Percentiles rank a stretch among this genome's conserved stretches.
These are phyloP conservation scores for Podospora appendiculata DNA, from an alignment of 495 filamentous ascomycete genomes.

Conservation along the genomic window DNA sequence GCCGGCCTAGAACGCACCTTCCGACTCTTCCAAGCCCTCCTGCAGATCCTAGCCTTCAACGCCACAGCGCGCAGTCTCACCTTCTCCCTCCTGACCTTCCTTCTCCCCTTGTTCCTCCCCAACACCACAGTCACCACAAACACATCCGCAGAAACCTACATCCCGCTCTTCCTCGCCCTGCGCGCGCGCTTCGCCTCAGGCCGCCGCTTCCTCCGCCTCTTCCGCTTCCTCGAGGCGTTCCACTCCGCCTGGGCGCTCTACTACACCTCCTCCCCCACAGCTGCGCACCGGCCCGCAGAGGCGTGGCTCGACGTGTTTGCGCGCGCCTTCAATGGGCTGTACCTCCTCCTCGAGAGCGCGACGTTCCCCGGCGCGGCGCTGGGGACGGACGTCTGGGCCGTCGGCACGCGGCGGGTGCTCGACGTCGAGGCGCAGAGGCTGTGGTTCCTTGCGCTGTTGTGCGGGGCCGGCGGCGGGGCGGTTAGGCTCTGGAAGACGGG, in stretches of 20 bases:
- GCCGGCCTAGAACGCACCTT: conserved; percentile 56
- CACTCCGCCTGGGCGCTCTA: conserved; percentile 31
- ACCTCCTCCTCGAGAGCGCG: conserved; percentile 37
- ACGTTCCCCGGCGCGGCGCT: conserved; percentile 35
- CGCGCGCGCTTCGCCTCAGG: conserved; percentile 29
- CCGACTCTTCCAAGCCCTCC: conserved; percentile 49
- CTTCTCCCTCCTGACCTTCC: background rate
- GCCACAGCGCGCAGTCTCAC: background rate
- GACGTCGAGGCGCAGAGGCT: conserved; percentile 52
- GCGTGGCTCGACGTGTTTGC: conserved; percentile 30
- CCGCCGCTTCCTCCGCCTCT: conserved; percentile 53
- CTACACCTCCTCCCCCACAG: background rate
- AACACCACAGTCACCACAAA: background rate
- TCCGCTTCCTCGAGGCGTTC: conserved; percentile 57
- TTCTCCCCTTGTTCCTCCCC: background rate
- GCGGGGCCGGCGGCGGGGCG: conserved; percentile 15
- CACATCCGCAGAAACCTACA: background rate
- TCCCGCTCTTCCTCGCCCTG: conserved; percentile 11
- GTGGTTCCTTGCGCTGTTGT: conserved; percentile 53
- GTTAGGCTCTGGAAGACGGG: conserved; percentile 17
- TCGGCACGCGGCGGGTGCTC: conserved; percentile 13
- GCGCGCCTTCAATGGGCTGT: conserved; percentile 38
- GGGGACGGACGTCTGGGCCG: conserved; percentile 36
- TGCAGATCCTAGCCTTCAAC: conserved; percentile 14
- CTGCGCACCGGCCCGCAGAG: background rate